Conservation (phyloP, 768 basidiomycete species). For the Paxillus involutus region DNA sequence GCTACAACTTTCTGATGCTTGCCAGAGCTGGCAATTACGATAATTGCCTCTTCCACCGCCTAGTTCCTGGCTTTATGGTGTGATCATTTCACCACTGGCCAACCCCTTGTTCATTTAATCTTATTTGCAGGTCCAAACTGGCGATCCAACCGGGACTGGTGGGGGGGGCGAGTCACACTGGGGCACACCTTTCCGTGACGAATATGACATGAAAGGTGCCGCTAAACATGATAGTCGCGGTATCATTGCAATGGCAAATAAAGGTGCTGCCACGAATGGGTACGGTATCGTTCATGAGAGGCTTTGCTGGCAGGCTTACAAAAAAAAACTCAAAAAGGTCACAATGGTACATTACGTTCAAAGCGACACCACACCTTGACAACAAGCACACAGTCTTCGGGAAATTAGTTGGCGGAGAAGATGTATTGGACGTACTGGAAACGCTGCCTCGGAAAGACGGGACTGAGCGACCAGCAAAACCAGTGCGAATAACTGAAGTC, state of each 20-base stretch:
- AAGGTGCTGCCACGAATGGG: constrained; percentile 89
- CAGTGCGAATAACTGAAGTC: constrained; percentile 82
- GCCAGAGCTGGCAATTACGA: constrained; percentile 91
- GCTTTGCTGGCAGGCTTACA: not conserved
- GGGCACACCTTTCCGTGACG: constrained; percentile 96
- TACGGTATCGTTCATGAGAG: constrained; percentile 25
- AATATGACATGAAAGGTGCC: constrained; percentile 85
- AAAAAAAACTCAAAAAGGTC: constrained; percentile 49
- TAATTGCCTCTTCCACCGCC: constrained; percentile 84
- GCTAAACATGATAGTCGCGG: constrained; percentile 87
- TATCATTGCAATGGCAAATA: constrained; percentile 92
- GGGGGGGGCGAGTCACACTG: constrained; percentile 90
- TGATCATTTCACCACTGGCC: constrained; percentile 10
- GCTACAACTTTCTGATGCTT: constrained; percentile 97
- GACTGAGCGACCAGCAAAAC: constrained; percentile 84
- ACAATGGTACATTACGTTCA: constrained; percentile 94
- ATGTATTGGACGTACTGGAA: constrained; percentile 84
- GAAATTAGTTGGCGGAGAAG: constrained; percentile 94
- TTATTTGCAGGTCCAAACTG: constrained; percentile 81
- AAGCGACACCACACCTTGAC: constrained; percentile 79
- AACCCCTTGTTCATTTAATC: constrained; percentile 1
- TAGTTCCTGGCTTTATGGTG: constrained; percentile 96
- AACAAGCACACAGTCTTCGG: constrained; percentile 97
- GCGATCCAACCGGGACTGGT: constrained; percentile 96
- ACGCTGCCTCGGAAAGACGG: constrained; percentile 77